These are phyloP conservation scores for Geotrichum carabidarum DNA, from an alignment of 1,139 yeast species.

Conservation along the genomic window DNA sequence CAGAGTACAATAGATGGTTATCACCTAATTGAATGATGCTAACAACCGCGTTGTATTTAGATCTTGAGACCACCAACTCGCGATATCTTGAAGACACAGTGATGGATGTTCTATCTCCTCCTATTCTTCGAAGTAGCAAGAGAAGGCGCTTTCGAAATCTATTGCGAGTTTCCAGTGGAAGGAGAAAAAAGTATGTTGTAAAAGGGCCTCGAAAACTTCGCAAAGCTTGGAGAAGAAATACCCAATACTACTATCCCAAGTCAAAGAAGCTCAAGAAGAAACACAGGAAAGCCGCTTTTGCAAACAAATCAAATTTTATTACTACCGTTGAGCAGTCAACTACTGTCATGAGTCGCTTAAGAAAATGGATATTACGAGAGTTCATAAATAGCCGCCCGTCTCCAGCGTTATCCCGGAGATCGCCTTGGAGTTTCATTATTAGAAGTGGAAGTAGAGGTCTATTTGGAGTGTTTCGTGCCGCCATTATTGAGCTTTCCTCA, in stretches of 20 bases:
- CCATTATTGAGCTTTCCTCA: constrained; percentile 3
- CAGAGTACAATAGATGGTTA: no score
- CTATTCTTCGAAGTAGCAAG: constrained; percentile 12
- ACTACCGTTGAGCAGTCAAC: no score
- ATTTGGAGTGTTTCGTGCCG: background rate
- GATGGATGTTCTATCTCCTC: constrained; percentile 7
- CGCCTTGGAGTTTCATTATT: background rate
- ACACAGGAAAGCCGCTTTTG: no score
- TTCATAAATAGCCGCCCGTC: constrained; percentile 4
- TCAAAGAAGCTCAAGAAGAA: no score
- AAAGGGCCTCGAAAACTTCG: constrained; percentile 8
- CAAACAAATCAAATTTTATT: no score
- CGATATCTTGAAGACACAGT: background rate
- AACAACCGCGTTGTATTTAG: background rate
- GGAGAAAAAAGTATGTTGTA: constrained; percentile 2
- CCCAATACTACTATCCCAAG: constrained; percentile 9
- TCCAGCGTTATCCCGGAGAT: constrained; percentile 8
- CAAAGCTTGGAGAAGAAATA: constrained; percentile 13
- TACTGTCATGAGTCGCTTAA: constrained; percentile 1
- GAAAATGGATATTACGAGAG: constrained; percentile 5
- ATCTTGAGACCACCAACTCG: background rate
- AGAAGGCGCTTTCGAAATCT: constrained; percentile 2
- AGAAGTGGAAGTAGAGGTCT: background rate
- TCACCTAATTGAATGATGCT: no score
- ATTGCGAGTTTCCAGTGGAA: background rate